Percentiles rank a stretch among this genome's conserved stretches.
Conservation (phyloP, 345 rosid genomes). For the Physaria fendleri region DNA sequence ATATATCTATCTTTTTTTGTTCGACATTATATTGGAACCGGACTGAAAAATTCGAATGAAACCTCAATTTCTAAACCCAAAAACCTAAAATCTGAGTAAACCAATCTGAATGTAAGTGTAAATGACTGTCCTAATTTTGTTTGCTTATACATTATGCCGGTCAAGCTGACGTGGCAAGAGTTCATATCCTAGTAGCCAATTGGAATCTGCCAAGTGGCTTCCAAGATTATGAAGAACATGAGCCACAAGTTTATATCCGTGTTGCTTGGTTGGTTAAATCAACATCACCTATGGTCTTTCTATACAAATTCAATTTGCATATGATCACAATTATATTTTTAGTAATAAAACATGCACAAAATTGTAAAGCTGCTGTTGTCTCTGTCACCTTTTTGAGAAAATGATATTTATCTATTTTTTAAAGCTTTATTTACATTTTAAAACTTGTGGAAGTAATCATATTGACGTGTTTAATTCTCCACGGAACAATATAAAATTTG, state of each 20-base stretch:
- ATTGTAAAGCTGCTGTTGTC: not conserved
- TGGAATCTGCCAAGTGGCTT: conserved; percentile 6
- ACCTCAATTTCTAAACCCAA: too few relatives aligned
- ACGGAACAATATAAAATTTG: not conserved
- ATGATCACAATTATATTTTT: conserved; percentile 10
- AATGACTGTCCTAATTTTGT: conserved; percentile 13
- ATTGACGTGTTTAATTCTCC: not conserved
- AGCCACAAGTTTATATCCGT: conserved; percentile 24
- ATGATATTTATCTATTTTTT: not conserved
- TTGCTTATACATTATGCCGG: conserved; percentile 12
- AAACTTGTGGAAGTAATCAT: conserved; percentile 6
- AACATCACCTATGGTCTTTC: conserved; percentile 12
- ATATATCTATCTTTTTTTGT: too few relatives aligned
- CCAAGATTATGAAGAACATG: conserved; percentile 7
- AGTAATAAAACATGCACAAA: conserved; percentile 8
- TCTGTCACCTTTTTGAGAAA: conserved; percentile 6
- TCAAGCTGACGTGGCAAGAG: conserved; percentile 9
- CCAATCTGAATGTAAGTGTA: too few relatives aligned
- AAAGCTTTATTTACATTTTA: conserved; percentile 1
- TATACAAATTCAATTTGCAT: conserved; percentile 22
- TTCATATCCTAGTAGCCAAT: conserved; percentile 11
- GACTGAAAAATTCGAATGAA: too few relatives aligned
- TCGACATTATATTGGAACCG: too few relatives aligned
- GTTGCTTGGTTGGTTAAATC: conserved; percentile 8
- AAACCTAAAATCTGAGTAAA: too few relatives aligned